Percentiles rank a stretch among this genome's conserved stretches.
These are phyloP conservation scores for Aspergillus aculeatus DNA, from an alignment of 2,329 filamentous ascomycete species.

Conservation along the genomic window DNA sequence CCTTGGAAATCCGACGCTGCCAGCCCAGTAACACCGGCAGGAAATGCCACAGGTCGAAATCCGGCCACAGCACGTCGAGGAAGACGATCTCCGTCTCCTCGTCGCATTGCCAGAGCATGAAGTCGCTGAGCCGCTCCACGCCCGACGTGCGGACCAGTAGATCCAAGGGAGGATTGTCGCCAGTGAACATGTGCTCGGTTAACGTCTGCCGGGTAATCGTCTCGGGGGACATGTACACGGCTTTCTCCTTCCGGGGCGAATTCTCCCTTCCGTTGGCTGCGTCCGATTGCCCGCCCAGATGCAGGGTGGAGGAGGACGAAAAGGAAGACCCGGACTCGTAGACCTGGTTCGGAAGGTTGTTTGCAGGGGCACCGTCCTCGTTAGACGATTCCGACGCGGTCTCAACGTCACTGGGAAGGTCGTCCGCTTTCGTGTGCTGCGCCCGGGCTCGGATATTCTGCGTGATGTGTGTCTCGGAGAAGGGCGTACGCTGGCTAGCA, in stretches of 20 bases:
- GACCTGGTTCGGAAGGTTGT: slow-evolving; percentile 23
- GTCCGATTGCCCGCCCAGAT: slow-evolving; percentile 31
- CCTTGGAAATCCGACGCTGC: slow-evolving; percentile 66
- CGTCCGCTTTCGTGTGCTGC: slow-evolving; percentile 35
- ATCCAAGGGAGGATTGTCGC: slow-evolving; percentile 80
- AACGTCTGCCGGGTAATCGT: slow-evolving; percentile 80
- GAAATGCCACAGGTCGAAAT: slow-evolving; percentile 92
- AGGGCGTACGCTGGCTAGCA: slow-evolving; percentile 58
- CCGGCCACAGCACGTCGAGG: slow-evolving; percentile 87
- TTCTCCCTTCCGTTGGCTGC: slow-evolving; percentile 37
- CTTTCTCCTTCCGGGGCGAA: slow-evolving; percentile 24
- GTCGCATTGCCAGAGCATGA: slow-evolving; percentile 98
- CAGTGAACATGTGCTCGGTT: slow-evolving; percentile 83
- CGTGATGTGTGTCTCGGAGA: slow-evolving; percentile 83
- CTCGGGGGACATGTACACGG: slow-evolving; percentile 71
- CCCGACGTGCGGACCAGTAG: slow-evolving; percentile 89
- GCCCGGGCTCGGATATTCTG: slow-evolving; percentile 75
- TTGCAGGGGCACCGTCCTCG: slow-evolving; percentile 40
- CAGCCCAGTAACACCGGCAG: slow-evolving; percentile 90
- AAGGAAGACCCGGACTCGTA: slow-evolving; percentile 38
- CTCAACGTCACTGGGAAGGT: slow-evolving; percentile 50
- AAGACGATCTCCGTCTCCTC: slow-evolving; percentile 91
- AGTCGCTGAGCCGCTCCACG: slow-evolving; percentile 89
- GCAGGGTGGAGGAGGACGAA: slow-evolving; percentile 52
- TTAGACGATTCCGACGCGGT: slow-evolving; percentile 45